Evolutionary conservation across 2,329 filamentous ascomycete genomes (phyloP), one percentile per base, ranked within the genome.

Genomic region (Hypoxylon sp.): DNA sequence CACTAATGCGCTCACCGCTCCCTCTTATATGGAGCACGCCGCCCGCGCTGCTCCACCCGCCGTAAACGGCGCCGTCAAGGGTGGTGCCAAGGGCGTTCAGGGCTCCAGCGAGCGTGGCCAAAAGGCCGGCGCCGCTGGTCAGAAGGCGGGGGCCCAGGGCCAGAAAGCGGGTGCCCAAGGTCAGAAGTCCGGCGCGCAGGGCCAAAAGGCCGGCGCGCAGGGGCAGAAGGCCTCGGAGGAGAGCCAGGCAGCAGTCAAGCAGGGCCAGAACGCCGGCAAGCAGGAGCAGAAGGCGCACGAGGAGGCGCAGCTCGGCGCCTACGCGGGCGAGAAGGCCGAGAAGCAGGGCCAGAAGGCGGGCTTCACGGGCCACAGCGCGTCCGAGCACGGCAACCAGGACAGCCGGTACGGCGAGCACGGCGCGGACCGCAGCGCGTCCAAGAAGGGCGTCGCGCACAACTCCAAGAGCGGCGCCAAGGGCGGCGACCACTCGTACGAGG

Each of bases 391-490:
- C 20, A 20, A 30, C 20, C 43, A 54, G 13, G 57, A 51, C 32
- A 49, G 48, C 47, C 39, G 54, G 4, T 26, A 50, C 1, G 61
- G 61, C n/a, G 54, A 28, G 47, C 62, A 54, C 61, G 64, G 64
- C 2, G 64, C 64, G 3, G 56, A 67, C 55, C 32, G 61, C 15
- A 55, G 61, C 34, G 64, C 64, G 1, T 59, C 57, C 20, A 67
- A 67, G 64, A 47, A 62, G 0, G 64, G 64, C 37, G 7, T 56
- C 3, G 64, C 64, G 0, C 62, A 64, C 51, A 67, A 67, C 58
- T 44, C 61, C 57, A 64, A 64, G 57, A 46, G 37, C 34, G 64
- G 64, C 8, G 47, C 55, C 22, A 41, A 62, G 34, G 62, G 58
- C 39, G 61, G 57, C 37, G 58, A 62, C 57, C 17, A 34, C 20